These are phyloP conservation scores for Rhodomyrtus psidioides DNA, from an alignment of 441 rosid species.

Conservation along the genomic window DNA sequence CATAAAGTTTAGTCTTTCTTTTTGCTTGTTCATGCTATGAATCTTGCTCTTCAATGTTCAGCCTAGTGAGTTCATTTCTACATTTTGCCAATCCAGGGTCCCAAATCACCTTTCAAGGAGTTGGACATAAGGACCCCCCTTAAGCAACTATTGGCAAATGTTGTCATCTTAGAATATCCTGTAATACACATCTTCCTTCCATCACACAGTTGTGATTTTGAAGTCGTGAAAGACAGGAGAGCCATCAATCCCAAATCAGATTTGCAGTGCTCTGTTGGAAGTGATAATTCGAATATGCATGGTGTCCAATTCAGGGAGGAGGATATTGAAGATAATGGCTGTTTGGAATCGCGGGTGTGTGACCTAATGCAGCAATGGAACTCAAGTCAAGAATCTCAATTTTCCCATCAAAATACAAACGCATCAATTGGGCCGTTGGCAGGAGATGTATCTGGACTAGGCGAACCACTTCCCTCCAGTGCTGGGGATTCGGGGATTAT, in stretches of 20 bases:
- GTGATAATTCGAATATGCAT: conserved; percentile 17
- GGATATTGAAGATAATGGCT: conserved; percentile 44
- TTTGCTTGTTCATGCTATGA: neutral
- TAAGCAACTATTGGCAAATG: conserved; percentile 47
- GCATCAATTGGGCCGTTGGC: conserved; percentile 10
- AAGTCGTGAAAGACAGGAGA: conserved; percentile 30
- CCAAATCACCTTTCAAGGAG: conserved; percentile 54
- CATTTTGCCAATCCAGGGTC: conserved; percentile 33
- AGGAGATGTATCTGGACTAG: conserved; percentile 1
- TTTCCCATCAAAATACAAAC: conserved; percentile 1
- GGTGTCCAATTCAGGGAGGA: conserved; percentile 58
- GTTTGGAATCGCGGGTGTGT: conserved; percentile 30
- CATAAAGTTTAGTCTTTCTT: neutral
- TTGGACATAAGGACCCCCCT: conserved; percentile 51
- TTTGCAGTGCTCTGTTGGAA: conserved; percentile 12
- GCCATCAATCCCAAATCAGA: conserved; percentile 10
- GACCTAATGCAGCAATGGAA: conserved; percentile 28
- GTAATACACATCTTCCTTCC: conserved; percentile 78
- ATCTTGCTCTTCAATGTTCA: neutral
- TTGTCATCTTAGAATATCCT: conserved; percentile 64
- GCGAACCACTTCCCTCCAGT: neutral
- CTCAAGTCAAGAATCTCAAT: conserved; percentile 14
- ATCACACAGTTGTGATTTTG: conserved; percentile 44
- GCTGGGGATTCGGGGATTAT: neutral
- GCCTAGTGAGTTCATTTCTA: neutral